phyloP scores from a whole-genome alignment of 345 rosid genomes.

The Diplotaxis tenuifolia region DNA sequence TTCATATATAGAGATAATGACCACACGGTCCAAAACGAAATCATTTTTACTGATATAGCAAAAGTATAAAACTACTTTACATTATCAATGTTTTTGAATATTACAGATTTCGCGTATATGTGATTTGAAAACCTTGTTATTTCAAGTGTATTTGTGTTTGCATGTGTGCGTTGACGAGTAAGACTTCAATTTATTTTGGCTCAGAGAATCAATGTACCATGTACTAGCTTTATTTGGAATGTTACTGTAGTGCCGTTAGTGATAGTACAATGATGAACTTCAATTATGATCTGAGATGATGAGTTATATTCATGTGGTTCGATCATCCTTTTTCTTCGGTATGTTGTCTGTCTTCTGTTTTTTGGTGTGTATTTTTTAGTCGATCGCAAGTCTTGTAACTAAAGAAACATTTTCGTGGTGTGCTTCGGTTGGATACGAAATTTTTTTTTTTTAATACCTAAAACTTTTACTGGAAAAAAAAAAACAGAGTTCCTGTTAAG shows the following conservation, averaged over 20 bases:
- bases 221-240: slow-evolving; percentile 20
- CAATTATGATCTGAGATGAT: slow-evolving; percentile 23
- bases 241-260: slow-evolving; percentile 20
- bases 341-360: slow-evolving; percentile 19
- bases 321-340: slow-evolving; percentile 19
- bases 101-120: background rate
- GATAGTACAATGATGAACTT: slow-evolving; percentile 20
- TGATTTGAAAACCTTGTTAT: background rate
- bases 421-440: too few species aligned
- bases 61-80: background rate
- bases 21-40: background rate
- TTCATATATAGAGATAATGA: too few species aligned
- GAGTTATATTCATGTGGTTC: slow-evolving; percentile 9
- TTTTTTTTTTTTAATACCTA: too few species aligned
- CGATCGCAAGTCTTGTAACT: too few species aligned
- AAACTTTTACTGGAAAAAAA: background rate
- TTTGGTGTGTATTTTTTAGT: too few species aligned
- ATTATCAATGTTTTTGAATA: background rate
- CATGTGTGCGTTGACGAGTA: background rate
- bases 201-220: slow-evolving; percentile 13
- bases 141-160: background rate
- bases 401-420: too few species aligned
- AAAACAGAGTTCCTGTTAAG: background rate
- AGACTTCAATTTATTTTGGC: background rate
- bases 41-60: background rate